Percentiles rank a stretch among this genome's conserved stretches.
phyloP scores from a whole-genome alignment of 805 yeast species.

The Sugiyamaella smithiae region DNA sequence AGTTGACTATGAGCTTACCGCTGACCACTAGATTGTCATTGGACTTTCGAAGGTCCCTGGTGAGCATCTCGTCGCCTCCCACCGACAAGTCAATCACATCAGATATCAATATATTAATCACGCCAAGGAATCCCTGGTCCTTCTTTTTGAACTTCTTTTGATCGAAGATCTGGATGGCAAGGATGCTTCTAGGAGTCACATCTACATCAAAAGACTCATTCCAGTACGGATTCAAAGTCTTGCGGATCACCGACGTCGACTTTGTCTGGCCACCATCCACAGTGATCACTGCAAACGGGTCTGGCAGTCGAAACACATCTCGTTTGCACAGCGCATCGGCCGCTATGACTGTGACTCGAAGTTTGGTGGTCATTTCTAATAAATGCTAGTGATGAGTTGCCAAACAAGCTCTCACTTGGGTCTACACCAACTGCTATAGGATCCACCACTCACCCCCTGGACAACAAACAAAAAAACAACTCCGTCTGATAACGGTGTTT shows the following conservation, averaged over 20 bases:
- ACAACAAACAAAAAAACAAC: too few relatives aligned
- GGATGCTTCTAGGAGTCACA: constrained; percentile 73
- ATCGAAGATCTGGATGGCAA: constrained; percentile 93
- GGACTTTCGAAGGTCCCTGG: constrained; percentile 86
- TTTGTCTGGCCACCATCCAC: constrained; percentile 97
- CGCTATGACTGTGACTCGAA: constrained; percentile 56
- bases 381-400: too few relatives aligned
- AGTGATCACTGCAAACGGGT: constrained; percentile 95
- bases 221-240: constrained; percentile 97
- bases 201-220: constrained; percentile 81
- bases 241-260: constrained; percentile 89
- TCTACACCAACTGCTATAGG: too few relatives aligned
- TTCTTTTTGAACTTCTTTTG: constrained; percentile 96
- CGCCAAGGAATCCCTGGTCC: constrained; percentile 98
- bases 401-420: too few relatives aligned
- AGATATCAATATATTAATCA: constrained; percentile 84
- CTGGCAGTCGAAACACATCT: constrained; percentile 92
- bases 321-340: constrained; percentile 95
- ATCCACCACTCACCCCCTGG: too few relatives aligned
- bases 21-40: constrained; percentile 91
- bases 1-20: constrained; percentile 74
- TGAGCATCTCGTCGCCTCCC: constrained; percentile 68
- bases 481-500: too few relatives aligned
- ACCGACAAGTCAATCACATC: constrained; percentile 67
- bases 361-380: constrained; percentile 8